A percentile compares a stretch with the other conserved stretches of the same genome.
Conservation (phyloP, 768 basidiomycete genomes). For the Cystobasidium tubakii region DNA sequence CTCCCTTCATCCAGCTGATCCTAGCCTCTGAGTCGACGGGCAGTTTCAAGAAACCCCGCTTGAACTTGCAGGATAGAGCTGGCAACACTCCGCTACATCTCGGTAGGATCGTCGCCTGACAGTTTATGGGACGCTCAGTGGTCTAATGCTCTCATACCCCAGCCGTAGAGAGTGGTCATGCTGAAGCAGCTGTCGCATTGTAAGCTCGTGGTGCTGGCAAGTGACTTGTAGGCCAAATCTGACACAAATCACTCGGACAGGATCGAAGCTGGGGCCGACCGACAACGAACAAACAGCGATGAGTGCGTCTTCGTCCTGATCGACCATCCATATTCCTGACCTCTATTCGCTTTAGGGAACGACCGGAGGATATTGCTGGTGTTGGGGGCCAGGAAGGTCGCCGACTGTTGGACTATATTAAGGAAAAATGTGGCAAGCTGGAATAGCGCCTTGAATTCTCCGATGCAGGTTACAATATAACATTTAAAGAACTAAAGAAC, state of each 20-base stretch:
- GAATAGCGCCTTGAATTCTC: not conserved
- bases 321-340: not conserved
- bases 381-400: conserved; percentile 24
- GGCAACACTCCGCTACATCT: conserved; percentile 88
- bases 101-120: conserved; percentile 48
- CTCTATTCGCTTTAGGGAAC: not conserved
- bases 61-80: conserved; percentile 62
- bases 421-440: conserved; percentile 18
- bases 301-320: not conserved
- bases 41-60: conserved; percentile 59
- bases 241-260: too few relatives aligned
- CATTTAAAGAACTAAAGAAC: too few relatives aligned
- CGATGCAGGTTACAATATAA: too few relatives aligned
- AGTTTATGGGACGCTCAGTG: not conserved
- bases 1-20: conserved; percentile 79
- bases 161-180: conserved; percentile 36
- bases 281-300: conserved; percentile 29
- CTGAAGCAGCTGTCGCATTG: conserved; percentile 32
- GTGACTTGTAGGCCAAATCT: not conserved
- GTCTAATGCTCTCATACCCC: not conserved
- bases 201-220: not conserved
- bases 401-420: conserved; percentile 22
- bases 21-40: conserved; percentile 58
- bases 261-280: conserved; percentile 32
- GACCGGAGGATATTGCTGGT: conserved; percentile 28